Conservation (phyloP, 768 basidiomycete genomes). For the Rhizopogon vinicolor region DNA sequence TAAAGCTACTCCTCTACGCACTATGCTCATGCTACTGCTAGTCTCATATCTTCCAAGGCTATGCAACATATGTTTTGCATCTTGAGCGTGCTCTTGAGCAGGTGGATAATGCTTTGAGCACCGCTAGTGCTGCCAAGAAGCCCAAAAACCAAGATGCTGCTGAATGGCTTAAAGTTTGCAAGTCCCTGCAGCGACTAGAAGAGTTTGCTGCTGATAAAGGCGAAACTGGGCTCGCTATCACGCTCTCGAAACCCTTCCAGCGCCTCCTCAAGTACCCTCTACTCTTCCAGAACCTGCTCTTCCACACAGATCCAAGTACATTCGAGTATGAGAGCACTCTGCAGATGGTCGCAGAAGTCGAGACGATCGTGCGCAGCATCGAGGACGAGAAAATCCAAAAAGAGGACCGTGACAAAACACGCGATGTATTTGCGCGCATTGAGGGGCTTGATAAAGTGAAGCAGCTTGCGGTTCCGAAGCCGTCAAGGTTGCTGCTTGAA, state of each 20-base stretch:
- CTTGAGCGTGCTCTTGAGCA: conserved; percentile 87
- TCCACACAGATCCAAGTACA: conserved; percentile 94
- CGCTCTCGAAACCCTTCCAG: conserved; percentile 95
- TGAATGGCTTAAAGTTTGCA: conserved; percentile 76
- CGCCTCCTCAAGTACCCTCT: conserved; percentile 95
- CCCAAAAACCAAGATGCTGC: conserved; percentile 78
- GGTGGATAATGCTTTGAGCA: conserved; percentile 73
- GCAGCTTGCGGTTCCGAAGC: conserved; percentile 88
- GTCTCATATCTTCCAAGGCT: conserved; percentile 93
- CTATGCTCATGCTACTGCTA: conserved; percentile 26
- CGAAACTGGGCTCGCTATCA: conserved; percentile 93
- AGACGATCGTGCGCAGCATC: conserved; percentile 92
- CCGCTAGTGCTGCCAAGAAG: conserved; percentile 60
- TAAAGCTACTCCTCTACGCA: conserved; percentile 1
- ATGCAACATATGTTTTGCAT: conserved; percentile 92
- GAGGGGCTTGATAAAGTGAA: conserved; percentile 94
- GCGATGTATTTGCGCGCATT: conserved; percentile 93
- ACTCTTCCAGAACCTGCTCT: conserved; percentile 95
- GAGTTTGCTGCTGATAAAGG: conserved; percentile 77
- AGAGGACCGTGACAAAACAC: conserved; percentile 92
- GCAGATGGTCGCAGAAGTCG: conserved; percentile 96
- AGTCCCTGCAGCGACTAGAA: conserved; percentile 73
- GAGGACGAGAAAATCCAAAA: conserved; percentile 98
- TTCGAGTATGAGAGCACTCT: conserved; percentile 96
- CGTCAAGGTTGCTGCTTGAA: conserved; percentile 81